Conservation (phyloP, 805 yeast genomes). For the Ogataea kodamae region DNA sequence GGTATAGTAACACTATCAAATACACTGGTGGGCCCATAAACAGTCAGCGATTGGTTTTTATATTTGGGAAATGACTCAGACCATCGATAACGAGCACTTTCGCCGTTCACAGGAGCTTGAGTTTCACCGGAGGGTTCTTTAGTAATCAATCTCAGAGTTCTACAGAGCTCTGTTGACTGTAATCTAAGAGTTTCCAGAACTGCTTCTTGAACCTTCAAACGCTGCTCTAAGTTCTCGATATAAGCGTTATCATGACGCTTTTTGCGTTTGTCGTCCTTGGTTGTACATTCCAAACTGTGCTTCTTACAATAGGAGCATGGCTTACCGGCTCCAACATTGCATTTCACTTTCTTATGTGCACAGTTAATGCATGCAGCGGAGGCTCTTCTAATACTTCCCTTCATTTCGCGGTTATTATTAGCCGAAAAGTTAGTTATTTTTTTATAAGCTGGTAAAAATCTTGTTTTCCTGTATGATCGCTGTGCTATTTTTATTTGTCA, state of each 20-base stretch:
- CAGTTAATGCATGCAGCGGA: constrained; percentile 22
- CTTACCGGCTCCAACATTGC: constrained; percentile 10
- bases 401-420: constrained; percentile 4
- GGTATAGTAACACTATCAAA: constrained; percentile 29
- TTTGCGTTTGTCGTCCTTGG: constrained; percentile 16
- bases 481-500: background rate
- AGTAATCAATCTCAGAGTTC: background rate
- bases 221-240: constrained; percentile 5
- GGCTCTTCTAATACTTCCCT: constrained; percentile 9
- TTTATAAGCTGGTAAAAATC: too few relatives aligned
- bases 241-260: constrained; percentile 17
- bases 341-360: constrained; percentile 21
- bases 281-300: constrained; percentile 10
- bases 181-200: constrained; percentile 1
- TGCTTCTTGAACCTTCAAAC: constrained; percentile 1
- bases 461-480: too few relatives aligned
- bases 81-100: constrained; percentile 15
- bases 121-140: background rate
- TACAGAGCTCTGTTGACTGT: constrained; percentile 1
- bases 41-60: constrained; percentile 14
- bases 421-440: too few relatives aligned
- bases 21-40: constrained; percentile 31
- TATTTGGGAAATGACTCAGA: constrained; percentile 18
- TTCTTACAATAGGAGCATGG: constrained; percentile 25
- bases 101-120: background rate